phyloP scores from a whole-genome alignment of 306 rosid species.

The Boehmeria nivea region DNA sequence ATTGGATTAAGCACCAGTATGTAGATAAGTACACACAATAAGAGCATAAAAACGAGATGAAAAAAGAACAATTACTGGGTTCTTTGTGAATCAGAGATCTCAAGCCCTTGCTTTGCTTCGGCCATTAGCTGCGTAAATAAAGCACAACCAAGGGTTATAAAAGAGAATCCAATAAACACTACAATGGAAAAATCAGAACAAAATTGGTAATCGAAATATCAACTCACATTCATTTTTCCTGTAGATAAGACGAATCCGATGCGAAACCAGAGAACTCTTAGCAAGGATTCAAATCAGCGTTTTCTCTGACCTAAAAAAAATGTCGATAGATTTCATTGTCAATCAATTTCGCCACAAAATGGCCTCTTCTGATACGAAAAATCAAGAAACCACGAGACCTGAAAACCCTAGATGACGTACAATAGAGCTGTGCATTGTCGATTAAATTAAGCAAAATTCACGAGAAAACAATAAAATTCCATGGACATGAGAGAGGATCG shows the following conservation, averaged over 20 bases:
- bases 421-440: neutral
- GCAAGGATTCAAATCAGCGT: neutral
- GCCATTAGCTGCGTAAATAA: slow-evolving; percentile 21
- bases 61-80: slow-evolving; percentile 44
- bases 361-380: neutral
- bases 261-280: neutral
- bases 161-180: neutral
- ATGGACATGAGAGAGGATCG: neutral
- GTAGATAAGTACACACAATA: neutral
- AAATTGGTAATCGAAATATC: neutral
- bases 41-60: neutral
- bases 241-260: neutral
- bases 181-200: neutral
- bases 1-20: slow-evolving; percentile 2
- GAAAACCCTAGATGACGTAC: neutral
- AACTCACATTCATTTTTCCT: slow-evolving; percentile 19
- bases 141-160: neutral
- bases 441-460: neutral
- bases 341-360: neutral
- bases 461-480: neutral
- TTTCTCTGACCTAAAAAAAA: neutral
- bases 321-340: neutral
- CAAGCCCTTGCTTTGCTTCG: slow-evolving; percentile 23
- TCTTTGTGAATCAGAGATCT: slow-evolving; percentile 41
- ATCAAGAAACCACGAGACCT: neutral